Evolutionary conservation across 257 asterid genomes (phyloP).

Genomic region (Solanum boliviense): DNA sequence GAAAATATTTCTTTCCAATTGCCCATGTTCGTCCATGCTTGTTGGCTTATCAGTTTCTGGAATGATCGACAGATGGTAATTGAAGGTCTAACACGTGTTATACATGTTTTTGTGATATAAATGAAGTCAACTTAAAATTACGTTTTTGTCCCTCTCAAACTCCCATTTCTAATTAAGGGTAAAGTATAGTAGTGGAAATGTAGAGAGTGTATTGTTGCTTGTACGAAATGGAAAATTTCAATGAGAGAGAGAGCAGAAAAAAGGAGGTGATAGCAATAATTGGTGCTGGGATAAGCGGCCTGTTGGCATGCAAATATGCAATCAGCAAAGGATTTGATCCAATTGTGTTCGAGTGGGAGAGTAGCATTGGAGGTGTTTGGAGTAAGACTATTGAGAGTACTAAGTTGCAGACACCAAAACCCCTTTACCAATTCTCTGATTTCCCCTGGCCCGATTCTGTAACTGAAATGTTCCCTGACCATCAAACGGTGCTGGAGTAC

Average conservation of each 20-base stretch:
- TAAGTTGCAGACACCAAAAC: conserved; percentile 2
- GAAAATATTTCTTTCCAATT: no score
- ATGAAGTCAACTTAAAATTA: no score
- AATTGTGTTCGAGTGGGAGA: conserved; percentile 9
- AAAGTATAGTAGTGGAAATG: no score
- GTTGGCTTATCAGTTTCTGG: no score
- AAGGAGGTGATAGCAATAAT: conserved; percentile 13
- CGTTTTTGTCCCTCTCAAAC: no score
- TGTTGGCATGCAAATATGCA: conserved; percentile 40
- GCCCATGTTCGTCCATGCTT: no score
- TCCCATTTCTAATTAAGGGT: no score
- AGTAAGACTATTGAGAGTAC: background rate
- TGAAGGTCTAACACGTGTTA: no score
- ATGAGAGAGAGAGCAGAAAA: background rate
- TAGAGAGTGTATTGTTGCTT: background rate
- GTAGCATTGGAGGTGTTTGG: conserved; percentile 31
- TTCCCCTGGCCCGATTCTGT: conserved; percentile 42
- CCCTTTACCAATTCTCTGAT: conserved; percentile 37
- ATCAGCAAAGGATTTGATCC: conserved; percentile 21
- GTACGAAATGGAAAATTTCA: background rate
- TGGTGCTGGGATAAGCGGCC: conserved; percentile 54
- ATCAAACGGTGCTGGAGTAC: conserved; percentile 15
- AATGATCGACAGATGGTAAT: no score
- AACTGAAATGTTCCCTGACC: conserved; percentile 15
- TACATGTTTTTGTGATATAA: no score